Conservation (phyloP, 352 stramenopile genomes). For the Phytophthora sp. region DNA sequence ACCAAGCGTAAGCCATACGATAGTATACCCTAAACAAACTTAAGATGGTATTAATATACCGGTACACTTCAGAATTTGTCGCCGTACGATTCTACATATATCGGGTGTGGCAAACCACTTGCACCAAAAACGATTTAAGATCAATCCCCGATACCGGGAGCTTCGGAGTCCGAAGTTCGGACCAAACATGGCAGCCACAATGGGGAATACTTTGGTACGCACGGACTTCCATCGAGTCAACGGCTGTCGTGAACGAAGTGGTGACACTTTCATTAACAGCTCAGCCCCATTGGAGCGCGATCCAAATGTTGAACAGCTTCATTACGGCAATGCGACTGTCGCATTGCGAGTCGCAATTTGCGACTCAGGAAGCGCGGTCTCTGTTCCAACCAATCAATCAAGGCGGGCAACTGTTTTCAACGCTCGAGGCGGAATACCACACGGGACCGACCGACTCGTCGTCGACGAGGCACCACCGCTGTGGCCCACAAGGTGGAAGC, state of each 20-base stretch:
- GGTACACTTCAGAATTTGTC: no score
- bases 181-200: background rate
- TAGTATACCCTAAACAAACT: no score
- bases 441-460: conserved; percentile 2
- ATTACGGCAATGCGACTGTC: conserved; percentile 17
- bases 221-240: no score
- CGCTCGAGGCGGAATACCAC: conserved; percentile 27
- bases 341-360: no score
- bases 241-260: conserved; percentile 14
- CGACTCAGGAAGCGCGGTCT: conserved; percentile 3
- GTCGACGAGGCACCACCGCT: conserved; percentile 17
- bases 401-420: conserved; percentile 27
- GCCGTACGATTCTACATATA: no score
- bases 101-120: no score
- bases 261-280: no score
- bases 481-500: conserved; percentile 26
- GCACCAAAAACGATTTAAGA: no score
- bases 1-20: no score
- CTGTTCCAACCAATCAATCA: conserved; percentile 5
- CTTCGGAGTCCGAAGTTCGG: no score
- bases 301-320: conserved; percentile 20
- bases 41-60: no score
- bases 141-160: conserved; percentile 2
- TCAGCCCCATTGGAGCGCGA: conserved; percentile 1
- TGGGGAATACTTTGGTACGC: background rate